Percentiles rank a stretch among this genome's conserved stretches.
Conservation (phyloP, 192 early-diverging fungal species). For the Paraglomus brasilianum region DNA sequence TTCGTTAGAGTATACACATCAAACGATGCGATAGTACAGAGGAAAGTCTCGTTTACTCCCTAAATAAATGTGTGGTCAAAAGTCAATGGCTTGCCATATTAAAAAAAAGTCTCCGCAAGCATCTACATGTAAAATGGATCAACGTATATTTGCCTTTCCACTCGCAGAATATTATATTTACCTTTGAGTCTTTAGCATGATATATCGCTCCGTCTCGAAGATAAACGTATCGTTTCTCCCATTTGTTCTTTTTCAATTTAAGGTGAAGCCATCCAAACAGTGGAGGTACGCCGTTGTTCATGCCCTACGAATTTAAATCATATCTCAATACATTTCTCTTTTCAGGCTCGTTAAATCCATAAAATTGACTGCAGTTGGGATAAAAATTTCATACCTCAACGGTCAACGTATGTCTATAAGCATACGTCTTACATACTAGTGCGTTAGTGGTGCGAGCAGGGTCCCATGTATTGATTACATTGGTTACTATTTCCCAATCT, state of each 20-base stretch:
- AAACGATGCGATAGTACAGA: constrained; percentile 65
- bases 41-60: constrained; percentile 37
- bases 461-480: constrained; percentile 85
- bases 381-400: constrained; percentile 50
- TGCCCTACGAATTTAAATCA: constrained; percentile 41
- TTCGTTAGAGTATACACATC: constrained; percentile 83
- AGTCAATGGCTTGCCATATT: constrained; percentile 12
- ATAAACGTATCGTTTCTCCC: constrained; percentile 74
- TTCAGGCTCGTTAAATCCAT: background rate
- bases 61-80: constrained; percentile 33
- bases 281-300: constrained; percentile 23
- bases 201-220: constrained; percentile 65
- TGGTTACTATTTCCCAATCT: constrained; percentile 87
- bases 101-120: background rate
- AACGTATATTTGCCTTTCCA: background rate
- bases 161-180: constrained; percentile 29
- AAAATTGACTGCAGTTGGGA: constrained; percentile 21
- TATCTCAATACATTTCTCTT: background rate
- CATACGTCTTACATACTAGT: constrained; percentile 74
- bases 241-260: constrained; percentile 81
- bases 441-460: constrained; percentile 64
- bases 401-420: constrained; percentile 57
- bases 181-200: constrained; percentile 67
- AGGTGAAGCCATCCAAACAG: constrained; percentile 63
- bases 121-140: background rate